Evolutionary conservation across 768 basidiomycete species (phyloP).

Genomic region (Epithele typhae): DNA sequence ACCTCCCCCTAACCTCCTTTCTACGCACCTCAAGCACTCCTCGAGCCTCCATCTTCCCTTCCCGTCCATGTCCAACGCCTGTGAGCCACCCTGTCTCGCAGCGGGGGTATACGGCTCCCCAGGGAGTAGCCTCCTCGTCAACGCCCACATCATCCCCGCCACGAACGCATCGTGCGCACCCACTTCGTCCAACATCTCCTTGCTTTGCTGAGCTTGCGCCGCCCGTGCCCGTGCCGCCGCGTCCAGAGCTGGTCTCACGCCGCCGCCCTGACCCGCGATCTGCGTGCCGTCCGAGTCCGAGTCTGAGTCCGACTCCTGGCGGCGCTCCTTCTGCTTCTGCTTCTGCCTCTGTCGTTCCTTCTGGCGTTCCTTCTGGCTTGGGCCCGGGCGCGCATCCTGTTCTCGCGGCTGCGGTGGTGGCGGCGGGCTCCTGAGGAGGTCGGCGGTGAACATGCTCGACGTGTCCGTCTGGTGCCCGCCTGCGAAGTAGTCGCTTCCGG

Average conservation of each 20-base stretch:
- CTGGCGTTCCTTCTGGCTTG: not conserved
- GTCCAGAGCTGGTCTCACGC: not conserved
- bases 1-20: not conserved
- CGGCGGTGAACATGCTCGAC: constrained; percentile 50
- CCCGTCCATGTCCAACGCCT: constrained; percentile 17
- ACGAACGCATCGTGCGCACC: constrained; percentile 81
- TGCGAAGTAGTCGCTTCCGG: constrained; percentile 78
- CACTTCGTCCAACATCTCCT: constrained; percentile 59
- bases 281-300: constrained; percentile 58
- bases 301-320: constrained; percentile 20
- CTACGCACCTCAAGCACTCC: constrained; percentile 67
- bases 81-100: constrained; percentile 7
- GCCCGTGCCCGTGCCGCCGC: not conserved
- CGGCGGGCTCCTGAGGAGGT: constrained; percentile 15
- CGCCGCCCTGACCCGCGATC: constrained; percentile 32
- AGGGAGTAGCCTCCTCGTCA: constrained; percentile 68
- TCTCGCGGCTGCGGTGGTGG: not conserved
- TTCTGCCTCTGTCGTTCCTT: constrained; percentile 1
- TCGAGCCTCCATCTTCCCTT: constrained; percentile 70
- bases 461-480: constrained; percentile 46
- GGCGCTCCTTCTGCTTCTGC: not conserved
- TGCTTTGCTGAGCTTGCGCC: not conserved
- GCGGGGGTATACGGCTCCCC: constrained; percentile 68
- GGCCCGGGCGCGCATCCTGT: not conserved
- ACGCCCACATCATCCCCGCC: constrained; percentile 83